phyloP scores from a whole-genome alignment of 306 rosid genomes.

The Ochetophila trinervis region DNA sequence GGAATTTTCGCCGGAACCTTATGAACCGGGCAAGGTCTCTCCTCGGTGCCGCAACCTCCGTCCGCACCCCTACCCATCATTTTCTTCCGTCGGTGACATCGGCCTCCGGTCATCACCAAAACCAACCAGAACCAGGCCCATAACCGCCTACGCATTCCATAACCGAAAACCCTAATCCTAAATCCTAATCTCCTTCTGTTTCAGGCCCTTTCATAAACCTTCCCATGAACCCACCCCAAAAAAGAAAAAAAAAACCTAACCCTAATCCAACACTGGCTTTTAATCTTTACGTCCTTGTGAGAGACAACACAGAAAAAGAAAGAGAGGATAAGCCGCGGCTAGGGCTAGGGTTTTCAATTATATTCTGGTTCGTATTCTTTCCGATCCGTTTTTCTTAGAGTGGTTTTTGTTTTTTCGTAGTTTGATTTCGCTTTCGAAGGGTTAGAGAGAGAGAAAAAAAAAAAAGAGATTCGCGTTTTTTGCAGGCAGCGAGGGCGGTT shows the following conservation, averaged over 20 bases:
- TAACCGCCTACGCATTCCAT: conserved; percentile 55
- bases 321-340: conserved; percentile 60
- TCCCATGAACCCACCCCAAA: background rate
- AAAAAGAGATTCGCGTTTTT: conserved; percentile 53
- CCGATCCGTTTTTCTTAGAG: conserved; percentile 60
- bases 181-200: conserved; percentile 7
- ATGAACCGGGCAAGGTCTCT: conserved; percentile 38
- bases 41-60: conserved; percentile 45
- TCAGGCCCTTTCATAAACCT: background rate
- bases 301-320: conserved; percentile 12
- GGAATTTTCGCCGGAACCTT: conserved; percentile 46
- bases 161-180: conserved; percentile 40
- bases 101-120: conserved; percentile 77
- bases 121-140: conserved; percentile 36
- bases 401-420: conserved; percentile 32
- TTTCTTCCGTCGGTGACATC: conserved; percentile 63
- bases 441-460: conserved; percentile 8
- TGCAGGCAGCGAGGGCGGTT: conserved; percentile 43
- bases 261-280: conserved; percentile 31
- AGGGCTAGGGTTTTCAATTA: conserved; percentile 72
- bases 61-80: conserved; percentile 60
- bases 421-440: conserved; percentile 55
- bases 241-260: conserved; percentile 27
- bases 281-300: conserved; percentile 11
- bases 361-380: conserved; percentile 51